phyloP scores from a whole-genome alignment of 331 rosid species.

The Ulmus americana region DNA sequence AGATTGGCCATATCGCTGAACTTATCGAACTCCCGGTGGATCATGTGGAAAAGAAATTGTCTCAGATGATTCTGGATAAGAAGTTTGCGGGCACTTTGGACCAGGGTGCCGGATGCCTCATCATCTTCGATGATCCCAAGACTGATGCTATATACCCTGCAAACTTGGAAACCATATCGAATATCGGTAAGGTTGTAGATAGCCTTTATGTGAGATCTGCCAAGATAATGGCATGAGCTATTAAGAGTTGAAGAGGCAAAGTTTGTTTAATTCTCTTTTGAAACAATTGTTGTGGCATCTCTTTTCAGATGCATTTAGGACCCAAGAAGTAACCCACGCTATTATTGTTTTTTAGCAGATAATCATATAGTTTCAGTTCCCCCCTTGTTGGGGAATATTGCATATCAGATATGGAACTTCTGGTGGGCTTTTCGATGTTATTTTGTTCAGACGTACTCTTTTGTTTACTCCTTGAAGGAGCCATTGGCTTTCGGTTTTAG shows the following conservation, averaged over 20 bases:
- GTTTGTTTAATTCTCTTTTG: not conserved
- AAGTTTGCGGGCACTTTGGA: slow-evolving; percentile 93
- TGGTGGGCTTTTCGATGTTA: not conserved
- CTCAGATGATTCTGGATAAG: slow-evolving; percentile 90
- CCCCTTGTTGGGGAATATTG: slow-evolving; percentile 9
- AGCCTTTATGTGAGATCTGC: slow-evolving; percentile 93
- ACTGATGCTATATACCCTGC: slow-evolving; percentile 87
- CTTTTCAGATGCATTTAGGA: not conserved
- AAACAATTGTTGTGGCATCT: not conserved
- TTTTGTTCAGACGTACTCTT: not conserved
- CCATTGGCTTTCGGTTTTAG: too few species aligned
- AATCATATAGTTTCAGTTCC: not conserved
- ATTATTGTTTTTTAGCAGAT: not conserved
- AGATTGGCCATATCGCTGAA: slow-evolving; percentile 80
- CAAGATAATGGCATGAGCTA: slow-evolving; percentile 75
- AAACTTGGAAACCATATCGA: slow-evolving; percentile 76
- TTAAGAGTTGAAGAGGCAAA: slow-evolving; percentile 7
- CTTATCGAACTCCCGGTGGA: slow-evolving; percentile 81
- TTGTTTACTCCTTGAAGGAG: not conserved
- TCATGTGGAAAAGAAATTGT: slow-evolving; percentile 78
- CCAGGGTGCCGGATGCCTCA: slow-evolving; percentile 92
- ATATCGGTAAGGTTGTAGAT: slow-evolving; percentile 82
- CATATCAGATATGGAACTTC: slow-evolving; percentile 13
- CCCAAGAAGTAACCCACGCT: slow-evolving; percentile 2
- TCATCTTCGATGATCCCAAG: slow-evolving; percentile 77